These are phyloP conservation scores for Gaeumannomyces tritici DNA, from an alignment of 2,329 filamentous ascomycete species.

Conservation along the genomic window DNA sequence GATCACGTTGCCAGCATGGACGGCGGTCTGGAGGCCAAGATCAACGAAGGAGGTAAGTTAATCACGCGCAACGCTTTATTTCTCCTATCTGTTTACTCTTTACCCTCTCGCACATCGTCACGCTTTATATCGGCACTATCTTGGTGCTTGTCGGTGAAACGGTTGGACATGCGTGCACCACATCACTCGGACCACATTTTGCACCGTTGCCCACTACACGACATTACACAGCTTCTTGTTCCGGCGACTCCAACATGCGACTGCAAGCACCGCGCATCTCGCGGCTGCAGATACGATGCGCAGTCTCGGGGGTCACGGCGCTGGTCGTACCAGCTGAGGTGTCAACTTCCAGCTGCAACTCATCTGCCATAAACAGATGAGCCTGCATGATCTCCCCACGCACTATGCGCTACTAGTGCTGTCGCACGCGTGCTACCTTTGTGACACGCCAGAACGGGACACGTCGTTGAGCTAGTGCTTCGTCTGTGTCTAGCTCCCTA, in stretches of 20 bases:
- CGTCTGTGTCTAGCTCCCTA: too few species aligned
- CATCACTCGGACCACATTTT: too few species aligned
- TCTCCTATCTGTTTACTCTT: constrained; percentile 14
- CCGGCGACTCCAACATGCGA: too few species aligned
- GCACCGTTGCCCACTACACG: too few species aligned
- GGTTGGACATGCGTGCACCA: too few species aligned
- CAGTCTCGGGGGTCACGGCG: neutral
- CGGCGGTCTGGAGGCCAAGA: constrained; percentile 78
- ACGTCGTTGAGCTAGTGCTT: too few species aligned
- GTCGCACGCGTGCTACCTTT: too few species aligned
- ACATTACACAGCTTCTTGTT: neutral
- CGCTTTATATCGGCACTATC: constrained; percentile 2
- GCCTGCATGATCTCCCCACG: constrained; percentile 22
- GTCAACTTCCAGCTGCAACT: constrained; percentile 10
- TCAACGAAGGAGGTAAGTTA: constrained; percentile 84
- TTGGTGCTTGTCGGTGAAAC: too few species aligned
- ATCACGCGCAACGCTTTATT: constrained; percentile 12
- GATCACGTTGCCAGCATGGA: constrained; percentile 82
- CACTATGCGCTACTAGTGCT: too few species aligned
- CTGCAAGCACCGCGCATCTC: too few species aligned
- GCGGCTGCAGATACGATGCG: neutral
- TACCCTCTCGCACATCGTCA: neutral
- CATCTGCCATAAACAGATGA: constrained; percentile 12
- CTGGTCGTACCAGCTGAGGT: neutral
- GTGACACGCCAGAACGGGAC: too few species aligned